Evolutionary conservation across 2,329 filamentous ascomycete genomes (phyloP), one percentile per base, ranked within the genome.

Genomic region (Pestalotiopsis sp.): DNA sequence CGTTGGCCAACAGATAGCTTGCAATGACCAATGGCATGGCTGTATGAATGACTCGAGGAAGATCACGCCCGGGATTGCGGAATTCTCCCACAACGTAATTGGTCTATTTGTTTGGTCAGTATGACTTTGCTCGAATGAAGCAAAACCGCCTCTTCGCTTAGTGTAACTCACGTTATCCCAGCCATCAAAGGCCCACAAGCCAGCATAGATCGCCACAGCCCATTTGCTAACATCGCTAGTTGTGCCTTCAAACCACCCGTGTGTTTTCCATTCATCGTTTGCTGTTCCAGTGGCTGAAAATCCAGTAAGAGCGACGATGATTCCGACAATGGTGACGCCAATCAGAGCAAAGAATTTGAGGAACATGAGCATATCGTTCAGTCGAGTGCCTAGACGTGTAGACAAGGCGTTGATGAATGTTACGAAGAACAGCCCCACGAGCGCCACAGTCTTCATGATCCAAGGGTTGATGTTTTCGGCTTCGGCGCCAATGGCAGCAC

Each of bases 81-180:
- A 99, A 98, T 81, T 99, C 96, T 74, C 95, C 96, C 0, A 97
- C 94, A 6, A 99, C 96, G 76, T 98, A 99, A 81, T 98, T 99
- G 71, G 95, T 97, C 93, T 96, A 71, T 11, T 25, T 59, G 6
- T 57, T 13, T 45, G 45, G 71, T 80, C 72, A 81, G 75, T 67
- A 74, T 74, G 69, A 4, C 20, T 11, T 12, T 31, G 31, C 31
- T 31, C 31, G 5, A 31, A 20, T 17, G 11, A n/a, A 12, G 27
- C 27, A 12, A 27, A 39, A 3, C 5, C 14, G 31, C 17, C 25
- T 31, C 39, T 17, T 27, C 14, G 27, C 12, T 23, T 38, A 11
- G 36, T 52, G 27, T 4, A 61, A 85, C 92, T 83, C 82, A 96
- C 94, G 79, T 99, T 99, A 78, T 99, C 96, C 96, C 96, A 99